Evolutionary conservation across 768 basidiomycete species (phyloP).

Genomic region (Lentinus brumalis): DNA sequence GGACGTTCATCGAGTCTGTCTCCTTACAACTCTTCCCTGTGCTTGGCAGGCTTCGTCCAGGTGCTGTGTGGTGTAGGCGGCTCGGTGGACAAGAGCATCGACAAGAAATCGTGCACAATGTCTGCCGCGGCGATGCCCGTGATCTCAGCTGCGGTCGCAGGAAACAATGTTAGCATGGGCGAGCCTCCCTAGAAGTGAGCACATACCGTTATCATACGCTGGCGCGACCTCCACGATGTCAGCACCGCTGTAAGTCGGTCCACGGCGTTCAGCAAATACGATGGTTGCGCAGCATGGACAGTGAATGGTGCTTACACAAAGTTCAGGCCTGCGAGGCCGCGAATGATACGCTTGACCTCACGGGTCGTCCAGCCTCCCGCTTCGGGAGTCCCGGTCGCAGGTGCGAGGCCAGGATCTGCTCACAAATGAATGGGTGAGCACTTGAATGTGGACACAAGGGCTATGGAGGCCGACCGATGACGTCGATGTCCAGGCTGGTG

Average conservation of each 20-base stretch:
- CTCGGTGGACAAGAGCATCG: slow-evolving; percentile 52
- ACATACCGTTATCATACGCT: slow-evolving; percentile 67
- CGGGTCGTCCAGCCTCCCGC: slow-evolving; percentile 84
- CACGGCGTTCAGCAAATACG: background rate
- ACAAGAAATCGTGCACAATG: slow-evolving; percentile 68
- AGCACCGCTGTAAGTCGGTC: slow-evolving; percentile 48
- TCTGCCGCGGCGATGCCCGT: slow-evolving; percentile 71
- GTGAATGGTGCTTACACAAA: slow-evolving; percentile 59
- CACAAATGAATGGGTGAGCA: background rate
- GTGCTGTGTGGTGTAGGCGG: slow-evolving; percentile 35
- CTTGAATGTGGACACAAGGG: background rate
- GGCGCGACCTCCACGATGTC: slow-evolving; percentile 78
- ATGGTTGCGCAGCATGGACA: no score
- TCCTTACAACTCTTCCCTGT: slow-evolving; percentile 24
- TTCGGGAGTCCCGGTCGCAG: slow-evolving; percentile 84
- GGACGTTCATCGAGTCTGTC: background rate
- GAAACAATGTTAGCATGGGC: background rate
- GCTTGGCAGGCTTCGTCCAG: slow-evolving; percentile 7
- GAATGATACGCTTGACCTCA: slow-evolving; percentile 78
- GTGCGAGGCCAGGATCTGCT: slow-evolving; percentile 76
- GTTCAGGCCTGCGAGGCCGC: slow-evolving; percentile 78
- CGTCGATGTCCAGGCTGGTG: slow-evolving; percentile 76
- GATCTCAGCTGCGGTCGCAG: slow-evolving; percentile 51
- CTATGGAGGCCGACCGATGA: slow-evolving; percentile 54
- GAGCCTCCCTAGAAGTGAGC: background rate